A percentile compares a stretch with the other conserved stretches of the same genome.
phyloP scores from a whole-genome alignment of 768 basidiomycete genomes.

The Rhizopogon vinicolor region DNA sequence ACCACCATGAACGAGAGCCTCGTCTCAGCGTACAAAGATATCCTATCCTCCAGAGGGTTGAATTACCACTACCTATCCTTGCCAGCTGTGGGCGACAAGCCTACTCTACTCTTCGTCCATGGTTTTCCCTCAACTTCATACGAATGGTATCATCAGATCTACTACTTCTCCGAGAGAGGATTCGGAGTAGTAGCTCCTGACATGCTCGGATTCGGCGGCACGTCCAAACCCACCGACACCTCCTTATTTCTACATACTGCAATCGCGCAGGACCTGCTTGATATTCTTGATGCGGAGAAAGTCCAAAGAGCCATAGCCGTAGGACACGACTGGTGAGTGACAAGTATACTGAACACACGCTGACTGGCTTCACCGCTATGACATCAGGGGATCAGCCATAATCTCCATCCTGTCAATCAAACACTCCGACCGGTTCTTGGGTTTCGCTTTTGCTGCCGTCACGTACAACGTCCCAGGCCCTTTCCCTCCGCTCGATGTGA shows the following conservation, averaged over 20 bases:
- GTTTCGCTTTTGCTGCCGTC: constrained; percentile 32
- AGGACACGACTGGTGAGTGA: constrained; percentile 36
- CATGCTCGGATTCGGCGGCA: constrained; percentile 42
- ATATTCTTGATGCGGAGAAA: constrained; percentile 33
- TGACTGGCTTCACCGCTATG: neutral
- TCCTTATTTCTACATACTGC: constrained; percentile 21
- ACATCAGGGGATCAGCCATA: constrained; percentile 30
- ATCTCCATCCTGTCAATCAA: constrained; percentile 32
- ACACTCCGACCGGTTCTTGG: constrained; percentile 36
- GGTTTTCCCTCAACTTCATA: constrained; percentile 40
- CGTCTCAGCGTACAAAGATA: constrained; percentile 26
- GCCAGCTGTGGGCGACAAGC: constrained; percentile 19
- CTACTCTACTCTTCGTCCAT: constrained; percentile 39
- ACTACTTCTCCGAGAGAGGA: constrained; percentile 33
- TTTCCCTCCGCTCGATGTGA: constrained; percentile 21
- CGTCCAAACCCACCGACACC: constrained; percentile 35
- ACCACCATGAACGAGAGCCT: constrained; percentile 19
- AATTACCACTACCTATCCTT: constrained; percentile 33
- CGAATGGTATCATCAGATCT: constrained; percentile 39
- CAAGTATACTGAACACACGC: neutral
- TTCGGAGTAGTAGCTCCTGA: constrained; percentile 44
- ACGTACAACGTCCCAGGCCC: constrained; percentile 26
- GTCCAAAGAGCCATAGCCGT: constrained; percentile 28
- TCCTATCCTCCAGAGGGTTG: constrained; percentile 27
- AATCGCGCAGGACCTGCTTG: constrained; percentile 29